Base-by-base conservation (phyloP, 106 monocot genomes). In the Allium fistulosum region DNA sequence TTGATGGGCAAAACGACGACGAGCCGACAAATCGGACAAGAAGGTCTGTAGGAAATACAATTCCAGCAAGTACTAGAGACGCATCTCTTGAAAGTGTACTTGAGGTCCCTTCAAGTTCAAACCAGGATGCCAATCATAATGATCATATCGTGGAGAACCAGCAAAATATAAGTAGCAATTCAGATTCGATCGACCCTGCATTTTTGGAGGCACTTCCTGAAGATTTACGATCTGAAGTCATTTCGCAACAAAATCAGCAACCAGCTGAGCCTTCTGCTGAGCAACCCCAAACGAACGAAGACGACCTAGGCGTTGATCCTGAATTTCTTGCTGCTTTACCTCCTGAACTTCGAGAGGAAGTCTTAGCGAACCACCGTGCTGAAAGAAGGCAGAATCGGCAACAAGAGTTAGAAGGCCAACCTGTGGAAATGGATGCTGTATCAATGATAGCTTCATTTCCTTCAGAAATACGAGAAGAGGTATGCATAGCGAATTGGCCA, bases 281-380 rank as follows among this genome's bases (percentile, higher is more conserved):
- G 14, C 93, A 82, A 67, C 66, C 84, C 69, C 97, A 87, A 60
- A 58, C 74, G 50, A 74, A 86, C 51, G 82, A 72, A 10, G 97
- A 99, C 17, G 37, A 37, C 37, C 37, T 37, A 37, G 37, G 37
- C 37, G 93, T 99, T 52, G 99, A 99, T 79, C 99, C 93, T 57
- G 99, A 99, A 79, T 99, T 99, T 78, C 92, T 99, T 75, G 99
- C 99, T 81, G 93, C 99, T 46, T 85, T 99, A 77, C 97, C 99
- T 9, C 85, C 99, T 64, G 99, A 99, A 82, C 92, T 99, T 48
- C 80, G 93, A 18, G 87, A 93, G 49, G 99, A 99, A 67, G 93
- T 99, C 17, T 64, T 99, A 59, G 93, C 90, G 28, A 90, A 93
- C 59, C 99, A 99, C 61, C 86, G 84, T 61, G 93, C 92, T 46